Evolutionary conservation across 768 basidiomycete genomes (phyloP).

Genomic region (Pleurotus sapidus): DNA sequence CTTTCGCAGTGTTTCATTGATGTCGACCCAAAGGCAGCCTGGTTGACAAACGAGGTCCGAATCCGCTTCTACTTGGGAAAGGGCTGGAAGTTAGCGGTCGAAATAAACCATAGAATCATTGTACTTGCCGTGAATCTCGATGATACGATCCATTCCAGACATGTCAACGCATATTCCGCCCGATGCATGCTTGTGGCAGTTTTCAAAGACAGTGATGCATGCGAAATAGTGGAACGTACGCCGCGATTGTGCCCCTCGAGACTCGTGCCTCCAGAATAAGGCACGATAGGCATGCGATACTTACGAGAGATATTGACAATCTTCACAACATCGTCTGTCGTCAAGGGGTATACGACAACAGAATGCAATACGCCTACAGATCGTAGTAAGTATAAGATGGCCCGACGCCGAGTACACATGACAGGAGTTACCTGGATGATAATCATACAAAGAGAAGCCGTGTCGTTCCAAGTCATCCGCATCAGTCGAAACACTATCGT

Average conservation of each 20-base stretch:
- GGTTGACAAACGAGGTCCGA: slow-evolving; percentile 75
- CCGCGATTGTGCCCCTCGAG: slow-evolving; percentile 74
- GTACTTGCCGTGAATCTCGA: slow-evolving; percentile 66
- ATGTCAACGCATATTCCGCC: slow-evolving; percentile 82
- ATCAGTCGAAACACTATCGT: slow-evolving; percentile 45
- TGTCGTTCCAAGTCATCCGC: slow-evolving; percentile 48
- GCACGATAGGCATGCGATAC: slow-evolving; percentile 71
- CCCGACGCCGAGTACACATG: background rate
- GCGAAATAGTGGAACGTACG: slow-evolving; percentile 32
- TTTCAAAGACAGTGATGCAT: background rate
- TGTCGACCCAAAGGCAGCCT: slow-evolving; percentile 67
- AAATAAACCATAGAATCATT: background rate
- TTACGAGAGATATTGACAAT: slow-evolving; percentile 74
- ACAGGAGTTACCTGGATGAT: slow-evolving; percentile 42
- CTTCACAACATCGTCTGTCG: slow-evolving; percentile 79
- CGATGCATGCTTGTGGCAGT: slow-evolving; percentile 25
- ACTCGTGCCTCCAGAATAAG: slow-evolving; percentile 80
- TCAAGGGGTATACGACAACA: slow-evolving; percentile 61
- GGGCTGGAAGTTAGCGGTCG: background rate
- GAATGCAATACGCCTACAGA: slow-evolving; percentile 42
- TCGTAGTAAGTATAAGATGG: background rate
- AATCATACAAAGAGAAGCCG: slow-evolving; percentile 51
- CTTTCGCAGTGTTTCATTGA: slow-evolving; percentile 62
- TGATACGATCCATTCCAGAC: slow-evolving; percentile 72
- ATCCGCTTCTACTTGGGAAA: slow-evolving; percentile 49